These are phyloP conservation scores for Schizothecium vesticola DNA, from an alignment of 495 filamentous ascomycete species.

Conservation along the genomic window DNA sequence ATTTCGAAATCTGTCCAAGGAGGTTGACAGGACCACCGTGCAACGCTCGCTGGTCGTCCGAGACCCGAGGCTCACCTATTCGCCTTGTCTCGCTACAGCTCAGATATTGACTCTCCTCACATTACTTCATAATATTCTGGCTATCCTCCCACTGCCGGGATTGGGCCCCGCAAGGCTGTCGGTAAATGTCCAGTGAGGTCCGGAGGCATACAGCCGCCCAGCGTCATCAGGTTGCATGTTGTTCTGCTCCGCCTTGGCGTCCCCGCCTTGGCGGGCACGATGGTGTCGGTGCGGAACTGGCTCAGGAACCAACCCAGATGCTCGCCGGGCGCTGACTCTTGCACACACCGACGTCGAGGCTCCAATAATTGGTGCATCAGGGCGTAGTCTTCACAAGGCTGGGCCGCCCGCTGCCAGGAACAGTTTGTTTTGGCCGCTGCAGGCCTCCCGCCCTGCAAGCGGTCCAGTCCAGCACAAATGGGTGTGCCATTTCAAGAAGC, in stretches of 20 bases:
- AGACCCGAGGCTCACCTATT: not conserved
- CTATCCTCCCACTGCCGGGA: not conserved
- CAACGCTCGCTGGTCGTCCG: not conserved
- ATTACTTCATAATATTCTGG: not conserved
- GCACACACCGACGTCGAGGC: constrained; percentile 3
- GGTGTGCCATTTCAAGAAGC: not conserved
- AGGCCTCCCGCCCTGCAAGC: not conserved
- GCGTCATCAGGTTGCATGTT: not conserved
- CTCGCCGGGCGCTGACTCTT: not conserved
- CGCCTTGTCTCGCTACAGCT: not conserved
- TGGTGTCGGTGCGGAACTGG: not conserved
- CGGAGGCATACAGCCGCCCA: not conserved
- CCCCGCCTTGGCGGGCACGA: not conserved
- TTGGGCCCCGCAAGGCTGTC: not conserved
- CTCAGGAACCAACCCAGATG: not conserved
- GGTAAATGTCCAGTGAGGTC: not conserved
- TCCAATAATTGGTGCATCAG: not conserved
- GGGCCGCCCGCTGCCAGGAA: not conserved
- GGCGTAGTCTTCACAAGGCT: not conserved
- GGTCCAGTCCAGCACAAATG: not conserved
- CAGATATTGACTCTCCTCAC: not conserved
- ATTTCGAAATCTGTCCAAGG: not conserved
- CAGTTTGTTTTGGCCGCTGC: not conserved
- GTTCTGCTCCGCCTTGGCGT: not conserved
- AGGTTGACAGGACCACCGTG: not conserved